Evolutionary conservation across 768 basidiomycete species (phyloP), one percentile per base, ranked within the genome.

Genomic region (Suillus plorans): DNA sequence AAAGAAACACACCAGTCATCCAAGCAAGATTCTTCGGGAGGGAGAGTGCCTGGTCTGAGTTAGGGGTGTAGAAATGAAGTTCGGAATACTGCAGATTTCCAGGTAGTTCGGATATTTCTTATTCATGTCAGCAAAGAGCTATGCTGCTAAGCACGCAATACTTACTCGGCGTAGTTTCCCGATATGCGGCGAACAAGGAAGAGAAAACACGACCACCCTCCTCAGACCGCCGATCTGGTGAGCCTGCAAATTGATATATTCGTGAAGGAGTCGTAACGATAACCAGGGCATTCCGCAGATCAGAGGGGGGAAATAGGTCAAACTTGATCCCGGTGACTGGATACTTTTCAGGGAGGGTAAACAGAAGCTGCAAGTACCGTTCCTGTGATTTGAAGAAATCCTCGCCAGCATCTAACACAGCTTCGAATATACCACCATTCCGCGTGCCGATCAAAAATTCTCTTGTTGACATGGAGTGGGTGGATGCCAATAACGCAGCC

Each of bases 301-400:
- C 89, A 50, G 81, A 73, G 0, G 86, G 81, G 62, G 91, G 85
- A 76, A 89, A 88, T 67, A 87, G 84, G 69, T 95, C 90, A 73
- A 92, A 94, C 68, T 85, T 88, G 66, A 98, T 80, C 31, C 97
- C 97, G 1, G 91, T 92, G 60, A 98, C 85, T 5, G 92, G 86
- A 67, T 91, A 89, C 53, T 87, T 81, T 73, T 97, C 95, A 2
- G 91, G 89, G 7, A 96, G 78, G 0, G 89, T 84, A 74, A 89
- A 93, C 14, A 95, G 85, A 14, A 85, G 70, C 69, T 90, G 89
- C 28, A 92, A 74, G 73, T 92, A 88, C 63, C 93, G 84, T 72
- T 95, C 93, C 64, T 89, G 88, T 5, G 93, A 90, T 78, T 94
- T 95, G 84, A 94, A 92, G 72, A 95, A 89, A 74, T 96, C 89